Evolutionary conservation across 2,329 filamentous ascomycete species (phyloP).

Genomic region (Ceratocystis cubensis): DNA sequence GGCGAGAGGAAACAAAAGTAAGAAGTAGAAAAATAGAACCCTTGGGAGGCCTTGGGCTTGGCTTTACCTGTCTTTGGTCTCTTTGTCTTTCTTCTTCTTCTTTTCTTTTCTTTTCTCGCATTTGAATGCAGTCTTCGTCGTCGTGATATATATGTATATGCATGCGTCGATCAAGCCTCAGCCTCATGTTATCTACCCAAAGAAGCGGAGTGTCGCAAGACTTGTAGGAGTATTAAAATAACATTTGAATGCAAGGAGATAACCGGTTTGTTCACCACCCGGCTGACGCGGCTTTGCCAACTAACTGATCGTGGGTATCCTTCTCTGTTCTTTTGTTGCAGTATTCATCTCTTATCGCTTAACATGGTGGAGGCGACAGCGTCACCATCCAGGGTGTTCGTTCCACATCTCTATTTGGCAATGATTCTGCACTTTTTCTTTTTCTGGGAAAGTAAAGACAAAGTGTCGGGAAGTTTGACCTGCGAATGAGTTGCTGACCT

Average conservation of each 20-base stretch:
- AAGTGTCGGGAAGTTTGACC: background rate
- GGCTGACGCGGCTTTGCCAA: background rate
- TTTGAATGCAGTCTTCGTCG: no score
- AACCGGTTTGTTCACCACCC: background rate
- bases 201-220: background rate
- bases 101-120: background rate
- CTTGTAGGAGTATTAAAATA: background rate
- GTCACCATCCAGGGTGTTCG: background rate
- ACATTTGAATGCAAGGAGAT: background rate
- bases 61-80: background rate
- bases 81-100: background rate
- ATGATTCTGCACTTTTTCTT: constrained; percentile 1
- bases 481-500: background rate
- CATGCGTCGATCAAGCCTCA: no score
- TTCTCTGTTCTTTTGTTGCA: background rate
- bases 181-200: no score
- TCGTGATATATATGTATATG: no score
- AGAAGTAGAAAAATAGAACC: background rate
- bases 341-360: background rate
- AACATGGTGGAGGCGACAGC: background rate
- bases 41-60: background rate
- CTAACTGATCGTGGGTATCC: no score
- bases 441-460: background rate
- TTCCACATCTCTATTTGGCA: background rate
- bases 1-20: background rate